Percentiles rank a stretch among this genome's conserved stretches.
Conservation (phyloP, 1,284 basidiomycete species). For the Spongiforma sp. region DNA sequence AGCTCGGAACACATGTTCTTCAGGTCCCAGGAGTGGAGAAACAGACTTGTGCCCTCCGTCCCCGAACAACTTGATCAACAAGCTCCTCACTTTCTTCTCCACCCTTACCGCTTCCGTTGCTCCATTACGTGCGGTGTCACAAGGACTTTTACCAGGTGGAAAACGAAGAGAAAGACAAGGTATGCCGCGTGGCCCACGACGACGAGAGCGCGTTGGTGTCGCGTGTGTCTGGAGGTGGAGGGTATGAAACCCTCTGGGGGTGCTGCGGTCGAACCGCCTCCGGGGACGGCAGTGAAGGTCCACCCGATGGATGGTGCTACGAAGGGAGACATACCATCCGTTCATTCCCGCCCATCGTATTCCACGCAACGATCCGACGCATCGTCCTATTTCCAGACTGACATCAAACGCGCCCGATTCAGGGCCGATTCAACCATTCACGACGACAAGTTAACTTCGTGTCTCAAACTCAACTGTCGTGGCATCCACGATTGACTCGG, state of each 20-base stretch:
- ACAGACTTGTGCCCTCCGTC: too few relatives aligned
- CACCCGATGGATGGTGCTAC: slow-evolving; percentile 84
- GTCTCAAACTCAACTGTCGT: slow-evolving; percentile 57
- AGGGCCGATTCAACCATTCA: slow-evolving; percentile 71
- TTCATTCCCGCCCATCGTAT: slow-evolving; percentile 18
- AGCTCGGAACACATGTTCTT: too few relatives aligned
- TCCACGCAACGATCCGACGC: background rate
- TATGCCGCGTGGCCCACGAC: slow-evolving; percentile 59
- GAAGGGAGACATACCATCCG: slow-evolving; percentile 78
- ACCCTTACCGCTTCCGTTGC: slow-evolving; percentile 63
- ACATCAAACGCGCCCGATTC: slow-evolving; percentile 75
- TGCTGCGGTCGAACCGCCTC: slow-evolving; percentile 74
- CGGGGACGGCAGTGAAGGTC: slow-evolving; percentile 78
- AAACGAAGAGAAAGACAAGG: slow-evolving; percentile 51
- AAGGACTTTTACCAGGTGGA: slow-evolving; percentile 62
- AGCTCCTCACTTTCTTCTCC: too few relatives aligned
- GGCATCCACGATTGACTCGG: slow-evolving; percentile 42
- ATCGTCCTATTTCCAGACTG: slow-evolving; percentile 57
- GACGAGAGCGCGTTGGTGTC: slow-evolving; percentile 60
- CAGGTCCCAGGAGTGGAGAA: too few relatives aligned
- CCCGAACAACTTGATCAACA: too few relatives aligned
- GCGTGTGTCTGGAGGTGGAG: slow-evolving; percentile 40
- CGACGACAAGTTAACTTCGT: slow-evolving; percentile 70
- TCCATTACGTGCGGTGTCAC: slow-evolving; percentile 79
- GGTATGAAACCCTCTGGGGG: slow-evolving; percentile 63